Evolutionary conservation across 208 protist genomes (phyloP), one percentile per base, ranked within the genome.

Genomic region (Endotrypanum monterogeii): DNA sequence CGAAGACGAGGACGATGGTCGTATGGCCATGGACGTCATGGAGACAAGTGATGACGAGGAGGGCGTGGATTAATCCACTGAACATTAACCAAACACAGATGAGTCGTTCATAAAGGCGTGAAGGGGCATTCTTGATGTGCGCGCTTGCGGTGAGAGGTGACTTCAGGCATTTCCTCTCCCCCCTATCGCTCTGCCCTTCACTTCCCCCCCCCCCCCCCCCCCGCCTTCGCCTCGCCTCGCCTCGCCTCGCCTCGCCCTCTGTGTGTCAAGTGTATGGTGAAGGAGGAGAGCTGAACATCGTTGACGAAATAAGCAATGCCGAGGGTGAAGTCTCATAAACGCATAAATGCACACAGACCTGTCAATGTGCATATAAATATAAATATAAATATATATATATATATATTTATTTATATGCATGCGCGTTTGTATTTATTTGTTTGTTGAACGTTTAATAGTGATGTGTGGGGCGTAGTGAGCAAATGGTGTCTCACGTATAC

Each of bases 1-100:
- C 18, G 75, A 73, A n/a, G 76, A 79, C 70, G 81, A 82, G 44
- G 71, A 86, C 7, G 78, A 83, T 11, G 71, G 39, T 35, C 51
- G 60, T n/a, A 56, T 69, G 23, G 54, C 66, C 39, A 72, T 77
- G 74, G 60, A 72, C 60, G 57, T 70, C 58, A 84, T 79, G 76
- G 65, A 79, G 44, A 63, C 70, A 28, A 72, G 81, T 16, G 74
- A 81, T 39, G 74, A 81, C 37, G 72, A 68, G 28, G 68, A 74
- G 30, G 65, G 72, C 2, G 83, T 35, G 2, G 44, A 44, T 48
- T 37, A 6, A 0, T 52, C 6, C 20, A 30, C 30, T 28, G 46
- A 56, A 18, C 37, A 48, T 0, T 6, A 23, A 37, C 5, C 16
- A 60, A 73, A 18, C 46, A 23, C 25, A 67, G 35, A 18, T 58